Evolutionary conservation across 331 rosid species (phyloP), one percentile per base, ranked within the genome.

Genomic region (Acacia pycnantha): DNA sequence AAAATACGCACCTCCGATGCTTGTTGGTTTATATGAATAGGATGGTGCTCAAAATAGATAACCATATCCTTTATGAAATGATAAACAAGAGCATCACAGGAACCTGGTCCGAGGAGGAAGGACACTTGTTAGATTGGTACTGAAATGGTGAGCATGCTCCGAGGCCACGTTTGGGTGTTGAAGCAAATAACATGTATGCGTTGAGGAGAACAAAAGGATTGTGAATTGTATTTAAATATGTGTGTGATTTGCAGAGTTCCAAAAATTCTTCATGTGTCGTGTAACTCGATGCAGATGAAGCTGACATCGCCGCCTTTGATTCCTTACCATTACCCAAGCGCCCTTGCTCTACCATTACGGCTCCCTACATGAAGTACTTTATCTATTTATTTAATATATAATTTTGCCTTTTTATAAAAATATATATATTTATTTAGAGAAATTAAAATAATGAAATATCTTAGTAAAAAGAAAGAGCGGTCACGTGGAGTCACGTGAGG

Each of bases 401-500:
- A 37, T 37, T 37, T 37, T 37, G 8, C 6, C 7, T 37, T 37
- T 6, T 37, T 37, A 37, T 5, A 37, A 37, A 6, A 37, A 6
- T n/a, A n/a, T n/a, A 37, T 0, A 37, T 6, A 37, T 37, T 37
- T 37, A 6, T 37, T 37, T 37, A 37, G 1, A 37, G 0, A 0
- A 43, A 41, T 19, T 18, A 18, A 51, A 51, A 16, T 4, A 9
- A 18, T 51, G 58, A 16, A 51, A 51, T 51, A 51, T 37, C 41
- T 37, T 1, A 37, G 41, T 37, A 37, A 37, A 37, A 6, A 1
- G 41, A 6, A 37, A 77, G 84, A 74, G 76, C 81, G 71, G 91
- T 88, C 92, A 89, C 87, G 89, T 87, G 94, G 73, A 68, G 65
- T 79, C 94, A 92, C 95, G 93, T 84, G 89, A 81, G 77, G 43